Conservation (phyloP, 192 early-diverging fungal species). For the Backusella luteola region DNA sequence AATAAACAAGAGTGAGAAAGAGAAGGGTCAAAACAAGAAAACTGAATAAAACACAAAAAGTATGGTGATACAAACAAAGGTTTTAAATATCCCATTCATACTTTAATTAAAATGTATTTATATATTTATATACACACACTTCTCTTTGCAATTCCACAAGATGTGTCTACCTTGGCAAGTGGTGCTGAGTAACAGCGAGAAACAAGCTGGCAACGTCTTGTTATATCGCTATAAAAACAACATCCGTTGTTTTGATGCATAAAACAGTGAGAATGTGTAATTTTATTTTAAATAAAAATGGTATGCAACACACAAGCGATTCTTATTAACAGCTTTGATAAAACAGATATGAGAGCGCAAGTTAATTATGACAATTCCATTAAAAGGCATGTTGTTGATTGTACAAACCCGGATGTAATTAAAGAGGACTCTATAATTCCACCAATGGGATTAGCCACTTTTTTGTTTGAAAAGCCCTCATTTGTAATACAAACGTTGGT, state of each 20-base stretch:
- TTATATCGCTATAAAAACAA: not conserved
- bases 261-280: not conserved
- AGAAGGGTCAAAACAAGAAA: conserved; percentile 1
- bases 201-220: not conserved
- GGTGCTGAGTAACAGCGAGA: not conserved
- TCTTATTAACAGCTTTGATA: not conserved
- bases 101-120: not conserved
- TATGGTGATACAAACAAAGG: conserved; percentile 7
- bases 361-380: too few relatives aligned
- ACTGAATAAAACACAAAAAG: not conserved
- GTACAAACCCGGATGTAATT: too few relatives aligned
- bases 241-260: not conserved
- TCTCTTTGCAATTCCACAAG: not conserved
- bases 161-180: not conserved
- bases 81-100: not conserved
- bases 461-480: too few relatives aligned
- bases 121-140: not conserved
- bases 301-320: not conserved
- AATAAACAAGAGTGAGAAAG: not conserved
- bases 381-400: too few relatives aligned
- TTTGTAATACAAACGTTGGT: too few relatives aligned
- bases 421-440: too few relatives aligned
- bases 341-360: too few relatives aligned
- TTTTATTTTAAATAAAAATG: too few relatives aligned
- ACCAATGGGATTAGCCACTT: too few relatives aligned